phyloP scores from a whole-genome alignment of 345 rosid species.

The Syzygium aqueum region DNA sequence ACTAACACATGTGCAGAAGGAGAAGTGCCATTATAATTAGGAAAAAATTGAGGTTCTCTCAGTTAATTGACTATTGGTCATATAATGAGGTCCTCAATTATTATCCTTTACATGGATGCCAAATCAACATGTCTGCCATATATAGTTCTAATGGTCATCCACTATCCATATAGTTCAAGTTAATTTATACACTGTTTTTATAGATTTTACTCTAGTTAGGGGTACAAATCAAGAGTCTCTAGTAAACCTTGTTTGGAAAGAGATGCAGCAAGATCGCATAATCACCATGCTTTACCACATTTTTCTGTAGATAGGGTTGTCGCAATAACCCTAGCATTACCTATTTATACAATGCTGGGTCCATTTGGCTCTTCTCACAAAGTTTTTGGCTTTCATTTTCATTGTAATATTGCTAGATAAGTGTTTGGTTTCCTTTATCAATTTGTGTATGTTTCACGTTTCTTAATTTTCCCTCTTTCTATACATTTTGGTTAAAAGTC shows the following conservation, averaged over 20 bases:
- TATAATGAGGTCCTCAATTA: not conserved
- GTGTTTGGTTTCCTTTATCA: not conserved
- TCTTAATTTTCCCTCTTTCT: not conserved
- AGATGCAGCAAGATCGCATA: not conserved
- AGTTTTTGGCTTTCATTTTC: not conserved
- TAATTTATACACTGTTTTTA: not conserved
- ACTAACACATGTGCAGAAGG: not conserved
- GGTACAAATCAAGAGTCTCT: not conserved
- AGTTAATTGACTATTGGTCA: not conserved
- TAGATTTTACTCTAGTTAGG: not conserved
- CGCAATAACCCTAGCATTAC: not conserved
- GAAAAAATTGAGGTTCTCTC: not conserved
- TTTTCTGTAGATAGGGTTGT: not conserved
- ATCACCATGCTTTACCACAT: not conserved
- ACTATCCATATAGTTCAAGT: not conserved
- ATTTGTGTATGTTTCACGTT: not conserved
- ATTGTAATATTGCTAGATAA: not conserved
- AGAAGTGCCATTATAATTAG: not conserved
- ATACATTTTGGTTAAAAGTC: not conserved
- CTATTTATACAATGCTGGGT: not conserved
- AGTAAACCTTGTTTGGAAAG: not conserved
- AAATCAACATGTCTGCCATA: not conserved
- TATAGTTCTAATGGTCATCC: not conserved
- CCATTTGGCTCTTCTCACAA: not conserved
- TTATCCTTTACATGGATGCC: not conserved